These are phyloP conservation scores for Rhipidocladum racemiflorum DNA, from an alignment of 176 grass and related monocot genomes.

Conservation along the genomic window DNA sequence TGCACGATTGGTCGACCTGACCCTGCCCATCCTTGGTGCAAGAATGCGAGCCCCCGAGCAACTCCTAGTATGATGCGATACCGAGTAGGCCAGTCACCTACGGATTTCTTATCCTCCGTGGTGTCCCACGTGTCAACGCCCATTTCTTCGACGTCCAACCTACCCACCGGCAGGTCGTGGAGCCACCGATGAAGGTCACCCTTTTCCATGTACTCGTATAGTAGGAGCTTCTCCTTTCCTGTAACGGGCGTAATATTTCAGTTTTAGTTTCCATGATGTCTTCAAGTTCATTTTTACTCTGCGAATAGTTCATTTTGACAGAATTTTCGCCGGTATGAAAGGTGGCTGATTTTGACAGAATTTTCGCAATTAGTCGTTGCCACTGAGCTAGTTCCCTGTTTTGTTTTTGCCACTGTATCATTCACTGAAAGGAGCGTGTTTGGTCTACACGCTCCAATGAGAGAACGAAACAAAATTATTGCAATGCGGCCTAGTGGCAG, in stretches of 20 bases:
- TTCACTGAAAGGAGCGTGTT: neutral
- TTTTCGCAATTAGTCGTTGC: neutral
- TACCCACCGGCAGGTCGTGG: constrained; percentile 63
- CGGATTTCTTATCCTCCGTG: neutral
- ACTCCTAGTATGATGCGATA: constrained; percentile 62
- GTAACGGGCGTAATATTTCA: neutral
- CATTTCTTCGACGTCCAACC: constrained; percentile 55
- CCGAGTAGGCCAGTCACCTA: constrained; percentile 52
- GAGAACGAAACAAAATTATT: neutral
- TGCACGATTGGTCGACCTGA: constrained; percentile 50
- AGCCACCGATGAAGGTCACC: constrained; percentile 89
- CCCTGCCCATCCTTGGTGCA: constrained; percentile 78
- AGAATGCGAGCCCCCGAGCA: constrained; percentile 68
- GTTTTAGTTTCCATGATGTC: neutral
- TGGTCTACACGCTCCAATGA: neutral
- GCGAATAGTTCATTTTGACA: neutral
- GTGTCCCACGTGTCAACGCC: constrained; percentile 46
- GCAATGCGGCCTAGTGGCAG: neutral
- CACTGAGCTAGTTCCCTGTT: neutral
- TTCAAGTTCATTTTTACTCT: neutral
- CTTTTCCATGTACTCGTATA: constrained; percentile 86
- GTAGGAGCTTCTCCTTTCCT: constrained; percentile 63
- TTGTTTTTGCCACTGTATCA: neutral
- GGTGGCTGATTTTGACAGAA: neutral
- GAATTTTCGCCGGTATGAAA: neutral